Base-by-base conservation (phyloP, 2,329 filamentous ascomycete species). In the Tolypocladium ovalisporum region DNA sequence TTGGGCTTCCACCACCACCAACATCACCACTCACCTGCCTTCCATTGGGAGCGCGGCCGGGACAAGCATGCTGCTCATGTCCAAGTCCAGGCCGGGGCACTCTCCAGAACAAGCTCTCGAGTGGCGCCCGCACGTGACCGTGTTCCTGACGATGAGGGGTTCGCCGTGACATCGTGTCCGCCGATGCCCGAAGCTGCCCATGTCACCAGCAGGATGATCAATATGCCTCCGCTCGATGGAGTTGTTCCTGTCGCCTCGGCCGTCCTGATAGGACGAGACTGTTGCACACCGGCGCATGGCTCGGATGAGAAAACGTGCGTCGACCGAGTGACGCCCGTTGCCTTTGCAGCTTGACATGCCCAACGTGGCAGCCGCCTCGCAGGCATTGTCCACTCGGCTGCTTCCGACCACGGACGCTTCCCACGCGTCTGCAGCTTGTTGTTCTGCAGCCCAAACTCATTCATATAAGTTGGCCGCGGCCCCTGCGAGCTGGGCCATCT, bases 81-180 rank as follows among this genome's bases (percentile, higher is more conserved):
- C n/a, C n/a, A n/a, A n/a, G n/a, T n/a, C n/a, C n/a, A n/a, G n/a
- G n/a, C n/a, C n/a, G n/a, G n/a, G n/a, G n/a, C n/a, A n/a, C n/a
- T 4, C 27, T 12, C 29, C 19, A 13, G 27, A 27, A n/a, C 47
- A 34, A 35, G 47, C 29, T 51, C 29, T 29, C 7, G 29, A 32
- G 47, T 52, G 47, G 47, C 47, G 29, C 19, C 52, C 24, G 52
- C 58, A 59, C 58, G 58, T 60, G 58, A 40, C 19, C 24, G 47
- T 24, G 39, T 55, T 27, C 24, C 54, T 54, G 42, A 35, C 37
- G 36, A 24, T 60, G 54, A 56, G 55, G 56, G 34, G 57, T 22
- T 56, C 51, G 37, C 15, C 6, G 52, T 55, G 10, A 44, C 56
- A 56, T 60, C 47, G 47, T 27, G 47, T 37, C 32, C 24, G 37